A percentile compares a stretch with the other conserved stretches of the same genome.
phyloP scores from a whole-genome alignment of 441 rosid species.

The Populus trichocarpa region DNA sequence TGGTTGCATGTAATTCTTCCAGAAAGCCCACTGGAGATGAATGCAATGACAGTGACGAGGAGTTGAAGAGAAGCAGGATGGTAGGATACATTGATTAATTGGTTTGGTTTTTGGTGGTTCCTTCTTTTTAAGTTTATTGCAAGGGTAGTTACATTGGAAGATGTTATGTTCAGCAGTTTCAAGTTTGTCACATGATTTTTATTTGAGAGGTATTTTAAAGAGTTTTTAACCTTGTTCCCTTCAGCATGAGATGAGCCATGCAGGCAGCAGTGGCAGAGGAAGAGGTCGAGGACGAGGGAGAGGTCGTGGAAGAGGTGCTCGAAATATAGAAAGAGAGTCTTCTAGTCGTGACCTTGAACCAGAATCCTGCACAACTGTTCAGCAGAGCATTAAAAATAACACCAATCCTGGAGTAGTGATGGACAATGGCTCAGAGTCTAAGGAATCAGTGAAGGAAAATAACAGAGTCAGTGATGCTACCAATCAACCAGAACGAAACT shows the following conservation, averaged over 20 bases:
- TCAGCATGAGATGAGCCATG: constrained; percentile 60
- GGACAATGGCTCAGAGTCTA: constrained; percentile 42
- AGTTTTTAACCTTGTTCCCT: background rate
- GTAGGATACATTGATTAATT: constrained; percentile 30
- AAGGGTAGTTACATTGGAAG: background rate
- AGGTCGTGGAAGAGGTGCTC: constrained; percentile 82
- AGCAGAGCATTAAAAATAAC: constrained; percentile 26
- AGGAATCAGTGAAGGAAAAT: constrained; percentile 39
- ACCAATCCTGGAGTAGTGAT: constrained; percentile 25
- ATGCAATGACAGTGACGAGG: constrained; percentile 78
- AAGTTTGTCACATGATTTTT: background rate
- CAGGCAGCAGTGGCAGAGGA: constrained; percentile 71
- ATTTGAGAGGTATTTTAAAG: background rate
- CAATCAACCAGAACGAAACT: constrained; percentile 45
- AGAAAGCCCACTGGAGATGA: constrained; percentile 80
- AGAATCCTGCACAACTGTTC: constrained; percentile 38
- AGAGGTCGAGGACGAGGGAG: constrained; percentile 96
- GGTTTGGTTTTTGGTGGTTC: background rate
- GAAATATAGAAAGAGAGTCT: constrained; percentile 58
- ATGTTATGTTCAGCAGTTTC: background rate
- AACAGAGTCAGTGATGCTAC: constrained; percentile 27
- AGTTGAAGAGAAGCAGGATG: constrained; percentile 71
- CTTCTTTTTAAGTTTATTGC: background rate
- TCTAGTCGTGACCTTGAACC: constrained; percentile 57
- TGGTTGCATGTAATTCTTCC: constrained; percentile 10